Percentiles rank a stretch among this genome's conserved stretches.
phyloP scores from a whole-genome alignment of 139 green algal species.

The Gonium pectorale region DNA sequence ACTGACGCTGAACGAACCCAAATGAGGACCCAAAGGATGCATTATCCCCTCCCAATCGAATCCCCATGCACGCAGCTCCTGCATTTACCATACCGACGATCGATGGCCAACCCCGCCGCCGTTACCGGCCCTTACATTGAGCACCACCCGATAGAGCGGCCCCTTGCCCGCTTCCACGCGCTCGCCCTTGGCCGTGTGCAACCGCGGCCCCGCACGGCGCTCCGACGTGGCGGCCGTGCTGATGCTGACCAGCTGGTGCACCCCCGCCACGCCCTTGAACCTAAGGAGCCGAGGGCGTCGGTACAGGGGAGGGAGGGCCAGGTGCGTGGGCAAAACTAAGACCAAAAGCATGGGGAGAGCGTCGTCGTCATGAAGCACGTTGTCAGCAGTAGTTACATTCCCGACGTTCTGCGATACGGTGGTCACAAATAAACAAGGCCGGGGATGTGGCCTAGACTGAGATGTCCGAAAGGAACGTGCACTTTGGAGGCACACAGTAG shows the following conservation, averaged over 20 bases:
- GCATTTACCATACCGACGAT: neutral
- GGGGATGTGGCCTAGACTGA: too few relatives aligned
- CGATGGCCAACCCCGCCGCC: neutral
- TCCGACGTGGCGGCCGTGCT: constrained; percentile 11
- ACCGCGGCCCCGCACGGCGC: neutral
- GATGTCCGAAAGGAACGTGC: too few relatives aligned
- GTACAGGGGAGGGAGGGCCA: neutral
- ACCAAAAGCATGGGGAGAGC: too few relatives aligned
- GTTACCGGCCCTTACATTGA: neutral
- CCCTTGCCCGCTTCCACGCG: constrained; percentile 3
- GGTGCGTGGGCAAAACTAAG: too few relatives aligned
- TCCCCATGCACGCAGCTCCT: neutral
- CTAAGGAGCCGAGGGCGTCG: neutral
- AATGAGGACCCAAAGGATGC: neutral
- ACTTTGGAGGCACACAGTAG: too few relatives aligned
- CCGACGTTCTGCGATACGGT: too few relatives aligned
- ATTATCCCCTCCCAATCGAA: neutral
- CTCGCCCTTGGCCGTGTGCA: constrained; percentile 20
- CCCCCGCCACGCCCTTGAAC: constrained; percentile 15
- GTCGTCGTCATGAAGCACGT: too few relatives aligned
- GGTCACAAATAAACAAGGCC: too few relatives aligned
- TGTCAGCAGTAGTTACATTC: too few relatives aligned
- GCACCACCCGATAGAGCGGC: constrained; percentile 13
- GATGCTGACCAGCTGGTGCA: constrained; percentile 18
- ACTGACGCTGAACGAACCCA: neutral